Conservation (phyloP, 495 filamentous ascomycete species). For the Parathielavia appendiculata region DNA sequence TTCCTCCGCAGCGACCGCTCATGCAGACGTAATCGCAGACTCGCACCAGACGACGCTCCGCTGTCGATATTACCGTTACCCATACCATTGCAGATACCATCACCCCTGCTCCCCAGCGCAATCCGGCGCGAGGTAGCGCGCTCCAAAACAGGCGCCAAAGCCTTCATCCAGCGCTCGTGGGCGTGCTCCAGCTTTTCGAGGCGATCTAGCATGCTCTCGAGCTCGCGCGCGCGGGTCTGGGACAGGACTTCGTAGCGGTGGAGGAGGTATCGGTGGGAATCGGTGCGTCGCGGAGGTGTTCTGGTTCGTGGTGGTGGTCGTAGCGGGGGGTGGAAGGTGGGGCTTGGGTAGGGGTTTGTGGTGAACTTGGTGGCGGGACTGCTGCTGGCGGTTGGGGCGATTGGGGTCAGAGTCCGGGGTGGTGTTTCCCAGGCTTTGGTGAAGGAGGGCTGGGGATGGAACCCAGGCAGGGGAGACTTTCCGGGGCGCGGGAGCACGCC, state of each 20-base stretch:
- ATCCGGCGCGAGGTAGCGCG: no score
- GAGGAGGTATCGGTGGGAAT: slow-evolving; percentile 24
- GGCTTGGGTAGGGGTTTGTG: neutral
- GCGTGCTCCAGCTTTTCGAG: slow-evolving; percentile 33
- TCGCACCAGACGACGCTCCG: no score
- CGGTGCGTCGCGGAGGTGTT: slow-evolving; percentile 13
- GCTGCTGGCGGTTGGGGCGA: neutral
- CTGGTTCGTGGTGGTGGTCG: neutral
- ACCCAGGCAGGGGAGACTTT: neutral
- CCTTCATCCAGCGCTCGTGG: slow-evolving; percentile 29
- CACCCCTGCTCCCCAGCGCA: neutral
- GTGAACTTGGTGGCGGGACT: neutral
- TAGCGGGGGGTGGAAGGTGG: neutral
- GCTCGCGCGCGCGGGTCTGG: slow-evolving; percentile 31
- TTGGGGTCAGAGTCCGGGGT: neutral
- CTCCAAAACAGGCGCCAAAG: slow-evolving; percentile 32
- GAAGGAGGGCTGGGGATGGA: no score
- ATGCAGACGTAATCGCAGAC: neutral
- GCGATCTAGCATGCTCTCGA: slow-evolving; percentile 26
- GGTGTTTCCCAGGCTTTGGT: neutral
- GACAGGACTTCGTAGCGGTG: slow-evolving; percentile 29
- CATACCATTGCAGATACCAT: no score
- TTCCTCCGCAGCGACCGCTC: neutral
- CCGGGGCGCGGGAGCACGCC: neutral
- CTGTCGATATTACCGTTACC: no score